Base-by-base conservation (phyloP, 805 yeast species). In the Starmerella bombi region DNA sequence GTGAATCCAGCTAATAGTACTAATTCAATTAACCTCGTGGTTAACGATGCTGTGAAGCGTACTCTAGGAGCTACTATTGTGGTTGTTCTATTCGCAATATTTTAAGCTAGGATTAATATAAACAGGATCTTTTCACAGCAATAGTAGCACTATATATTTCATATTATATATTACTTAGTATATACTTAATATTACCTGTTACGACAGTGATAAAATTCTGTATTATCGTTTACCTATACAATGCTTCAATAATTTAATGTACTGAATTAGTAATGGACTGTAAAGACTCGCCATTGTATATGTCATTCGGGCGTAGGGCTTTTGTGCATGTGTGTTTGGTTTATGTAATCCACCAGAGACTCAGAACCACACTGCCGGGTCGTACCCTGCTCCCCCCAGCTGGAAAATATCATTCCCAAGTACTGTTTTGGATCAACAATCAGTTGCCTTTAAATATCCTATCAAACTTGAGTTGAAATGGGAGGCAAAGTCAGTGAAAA, bases 401-500 rank as follows among this genome's bases (percentile, higher is more conserved):
- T 17, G 30, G 17, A 22, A 22, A 27, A 19, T 23, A 14, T 25
- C 25, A 10, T n/a, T 5, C 17, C 9, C 10, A 12, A 5, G 21
- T 12, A n/a, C 32, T 6, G 22, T 22, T 18, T 36, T 17, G 14
- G 20, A n/a, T 7, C n/a, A 25, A 25, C 34, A 21, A 21, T 25
- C 6, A 38, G 32, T 25, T 10, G 54, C 58, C 63, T 60, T 60
- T 59, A 60, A 60, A 60, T 55, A 57, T 56, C 48, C 50, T 44
- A 41, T 48, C 49, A 61, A 57, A 56, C 65, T 56, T 56, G 69
- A 79, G 83, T 83, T 86, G 97, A 85, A 81, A 91, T 91, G 98
- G 98, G 97, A 86, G 51, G 51, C 46, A 25, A 20, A 27, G 67
- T 81, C 73, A 88, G 94, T 74, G 97, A 84, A 65, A 88, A 86